phyloP scores from a whole-genome alignment of 306 rosid species.

The Fagus crenata region DNA sequence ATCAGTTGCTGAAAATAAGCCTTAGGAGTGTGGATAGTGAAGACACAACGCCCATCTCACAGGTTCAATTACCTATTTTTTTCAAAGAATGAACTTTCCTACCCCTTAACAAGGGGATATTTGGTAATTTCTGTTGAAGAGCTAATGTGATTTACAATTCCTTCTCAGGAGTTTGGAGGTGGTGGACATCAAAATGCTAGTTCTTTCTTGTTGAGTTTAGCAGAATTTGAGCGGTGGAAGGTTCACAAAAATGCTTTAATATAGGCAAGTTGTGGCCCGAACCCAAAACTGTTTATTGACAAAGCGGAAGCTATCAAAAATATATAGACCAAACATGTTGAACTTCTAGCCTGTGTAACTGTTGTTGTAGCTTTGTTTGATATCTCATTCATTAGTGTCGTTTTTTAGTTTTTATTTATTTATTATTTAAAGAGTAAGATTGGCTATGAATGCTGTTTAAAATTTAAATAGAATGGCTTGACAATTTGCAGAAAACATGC shows the following conservation, averaged over 20 bases:
- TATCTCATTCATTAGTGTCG: not conserved
- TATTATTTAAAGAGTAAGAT: too few species aligned
- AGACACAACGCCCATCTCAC: slow-evolving; percentile 72
- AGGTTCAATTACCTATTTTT: slow-evolving; percentile 43
- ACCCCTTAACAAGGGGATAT: slow-evolving; percentile 12
- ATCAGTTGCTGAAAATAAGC: slow-evolving; percentile 66
- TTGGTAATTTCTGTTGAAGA: not conserved
- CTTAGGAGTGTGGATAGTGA: slow-evolving; percentile 66
- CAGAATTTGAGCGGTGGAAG: slow-evolving; percentile 72
- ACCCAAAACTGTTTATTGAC: too few species aligned
- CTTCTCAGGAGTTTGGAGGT: slow-evolving; percentile 71
- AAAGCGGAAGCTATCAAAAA: not conserved
- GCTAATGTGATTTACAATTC: slow-evolving; percentile 15
- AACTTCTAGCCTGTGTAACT: not conserved
- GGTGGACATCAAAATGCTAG: slow-evolving; percentile 86
- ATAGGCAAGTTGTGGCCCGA: not conserved
- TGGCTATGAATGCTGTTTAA: too few species aligned
- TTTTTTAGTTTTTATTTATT: not conserved
- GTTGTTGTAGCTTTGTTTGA: not conserved
- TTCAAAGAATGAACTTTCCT: slow-evolving; percentile 5
- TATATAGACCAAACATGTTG: not conserved
- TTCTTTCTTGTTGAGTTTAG: slow-evolving; percentile 62
- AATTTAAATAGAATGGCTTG: too few species aligned
- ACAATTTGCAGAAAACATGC: too few species aligned
- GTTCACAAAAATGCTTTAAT: slow-evolving; percentile 24